Base-by-base conservation (phyloP, 2,329 filamentous ascomycete genomes). In the Ascochyta pisi region DNA sequence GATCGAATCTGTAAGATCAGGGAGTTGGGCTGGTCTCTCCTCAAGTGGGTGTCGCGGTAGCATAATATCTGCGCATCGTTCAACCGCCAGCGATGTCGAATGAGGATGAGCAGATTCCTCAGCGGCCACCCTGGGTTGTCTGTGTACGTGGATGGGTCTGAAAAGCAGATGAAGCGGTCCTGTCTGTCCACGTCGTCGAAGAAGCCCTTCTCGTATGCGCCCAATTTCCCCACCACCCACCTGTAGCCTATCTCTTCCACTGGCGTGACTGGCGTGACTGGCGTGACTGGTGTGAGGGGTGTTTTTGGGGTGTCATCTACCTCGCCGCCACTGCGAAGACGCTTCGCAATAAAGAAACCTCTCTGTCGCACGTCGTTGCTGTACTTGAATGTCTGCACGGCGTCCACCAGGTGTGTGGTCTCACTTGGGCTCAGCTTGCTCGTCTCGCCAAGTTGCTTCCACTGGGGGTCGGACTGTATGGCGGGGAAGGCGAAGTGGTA, bases 401-500 rank as follows among this genome's bases (percentile, higher is more conserved):
- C 83, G 54, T 96, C 92, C 12, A 93, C 91, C 29, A 99, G 82
- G 6, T 86, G 83, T 2, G 87, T 88, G 54, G 89, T 94, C 75
- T 98, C 94, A 59, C 84, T 80, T 2, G 83, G 71, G 3, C 82
- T 85, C 43, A 98, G 77, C 44, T 76, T 76, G 2, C 81, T 66
- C 3, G 61, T 58, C 19, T 71, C 69, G 5, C 72, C 66, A 4
- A 71, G 60, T 31, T 71, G 68, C 65, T 85, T 88, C 95, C 95
- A 99, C 26, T 84, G 81, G 1, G 92, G 91, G 50, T 94, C 89
- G 4, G 94, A 96, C 73, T 96, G 93, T 40, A 99, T 83, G 15
- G 94, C 92, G 1, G 95, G 95, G 70, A 96, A 99, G 5, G 90
- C 94, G 76, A 98, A 98, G 87, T 96, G 96, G 78, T 98, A 98